Evolutionary conservation across 257 asterid genomes (phyloP).

Genomic region (Hygrophila difformis): DNA sequence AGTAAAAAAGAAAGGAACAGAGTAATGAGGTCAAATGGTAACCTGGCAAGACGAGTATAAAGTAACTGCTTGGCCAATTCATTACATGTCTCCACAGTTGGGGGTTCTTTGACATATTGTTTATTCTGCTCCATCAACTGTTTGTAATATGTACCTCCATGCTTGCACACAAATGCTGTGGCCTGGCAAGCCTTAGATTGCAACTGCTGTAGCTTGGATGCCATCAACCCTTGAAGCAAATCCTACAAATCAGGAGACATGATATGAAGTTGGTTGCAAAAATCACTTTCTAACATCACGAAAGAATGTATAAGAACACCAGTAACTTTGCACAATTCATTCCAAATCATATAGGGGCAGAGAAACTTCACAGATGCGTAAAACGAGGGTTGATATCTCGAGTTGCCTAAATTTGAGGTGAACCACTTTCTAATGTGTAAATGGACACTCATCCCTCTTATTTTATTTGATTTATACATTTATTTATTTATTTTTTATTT

Average conservation of each 20-base stretch:
- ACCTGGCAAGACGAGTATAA: slow-evolving; percentile 73
- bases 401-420: too few species aligned
- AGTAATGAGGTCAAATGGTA: neutral
- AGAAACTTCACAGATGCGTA: too few species aligned
- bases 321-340: too few species aligned
- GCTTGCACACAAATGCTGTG: slow-evolving; percentile 38
- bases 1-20: neutral
- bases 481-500: too few species aligned
- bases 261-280: too few species aligned
- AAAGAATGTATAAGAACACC: too few species aligned
- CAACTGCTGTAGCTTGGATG: slow-evolving; percentile 47
- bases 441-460: too few species aligned
- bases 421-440: too few species aligned
- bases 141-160: slow-evolving; percentile 47
- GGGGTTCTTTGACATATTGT: slow-evolving; percentile 48
- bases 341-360: too few species aligned
- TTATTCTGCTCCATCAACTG: slow-evolving; percentile 60
- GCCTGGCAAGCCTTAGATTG: slow-evolving; percentile 53
- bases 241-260: slow-evolving; percentile 17
- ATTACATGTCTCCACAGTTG: slow-evolving; percentile 53
- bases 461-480: too few species aligned
- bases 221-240: slow-evolving; percentile 28
- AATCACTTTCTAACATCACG: too few species aligned
- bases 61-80: slow-evolving; percentile 55
- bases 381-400: too few species aligned